phyloP scores from a whole-genome alignment of 2,329 filamentous ascomycete genomes.

The Pestalotiopsis fici region DNA sequence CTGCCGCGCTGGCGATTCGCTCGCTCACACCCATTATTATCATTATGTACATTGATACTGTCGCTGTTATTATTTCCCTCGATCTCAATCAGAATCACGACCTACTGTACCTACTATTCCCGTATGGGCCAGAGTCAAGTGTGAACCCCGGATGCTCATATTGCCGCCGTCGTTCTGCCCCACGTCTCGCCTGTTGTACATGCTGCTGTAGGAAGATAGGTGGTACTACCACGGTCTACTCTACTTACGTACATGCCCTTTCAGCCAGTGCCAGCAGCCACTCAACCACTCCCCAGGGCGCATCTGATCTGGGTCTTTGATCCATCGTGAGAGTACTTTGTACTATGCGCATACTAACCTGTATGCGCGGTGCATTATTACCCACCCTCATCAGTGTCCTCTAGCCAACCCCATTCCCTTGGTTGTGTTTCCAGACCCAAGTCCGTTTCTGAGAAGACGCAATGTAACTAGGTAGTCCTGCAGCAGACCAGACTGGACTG shows the following conservation, averaged over 20 bases:
- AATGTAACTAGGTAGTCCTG: conserved; percentile 4
- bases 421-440: neutral
- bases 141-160: neutral
- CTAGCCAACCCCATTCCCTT: neutral
- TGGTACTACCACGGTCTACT: neutral
- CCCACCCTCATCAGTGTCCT: neutral
- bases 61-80: neutral
- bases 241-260: neutral
- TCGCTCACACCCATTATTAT: neutral
- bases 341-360: neutral
- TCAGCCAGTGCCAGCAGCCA: neutral
- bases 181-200: neutral
- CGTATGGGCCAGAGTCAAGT: neutral
- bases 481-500: neutral
- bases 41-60: neutral
- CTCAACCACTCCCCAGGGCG: neutral
- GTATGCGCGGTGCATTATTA: neutral
- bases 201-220: neutral
- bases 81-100: neutral
- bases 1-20: neutral
- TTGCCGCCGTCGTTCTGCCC: neutral
- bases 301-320: neutral
- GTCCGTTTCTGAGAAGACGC: conserved; percentile 1
- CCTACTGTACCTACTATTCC: neutral
- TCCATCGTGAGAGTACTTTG: neutral